A percentile compares a stretch with the other conserved stretches of the same genome.
phyloP scores from a whole-genome alignment of 805 yeast species.

The Suhomyces kilbournensis region DNA sequence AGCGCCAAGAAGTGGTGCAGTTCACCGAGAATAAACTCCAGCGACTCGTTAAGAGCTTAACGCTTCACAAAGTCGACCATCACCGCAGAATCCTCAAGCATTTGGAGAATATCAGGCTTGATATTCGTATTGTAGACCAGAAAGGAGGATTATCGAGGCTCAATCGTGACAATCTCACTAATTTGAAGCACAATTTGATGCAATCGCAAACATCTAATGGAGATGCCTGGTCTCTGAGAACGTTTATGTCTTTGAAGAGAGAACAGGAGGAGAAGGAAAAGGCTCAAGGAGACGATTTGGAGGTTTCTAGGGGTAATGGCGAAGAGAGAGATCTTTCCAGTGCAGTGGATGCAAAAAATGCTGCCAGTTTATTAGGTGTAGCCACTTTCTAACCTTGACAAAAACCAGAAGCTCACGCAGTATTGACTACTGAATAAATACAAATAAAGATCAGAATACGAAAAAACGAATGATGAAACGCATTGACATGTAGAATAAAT shows the following conservation, averaged over 20 bases:
- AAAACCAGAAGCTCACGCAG: too few relatives aligned
- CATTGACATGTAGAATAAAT: too few relatives aligned
- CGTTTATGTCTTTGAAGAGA: conserved; percentile 31
- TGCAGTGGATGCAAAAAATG: conserved; percentile 74
- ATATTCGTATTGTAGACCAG: conserved; percentile 70
- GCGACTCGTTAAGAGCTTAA: conserved; percentile 53
- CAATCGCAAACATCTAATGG: conserved; percentile 43
- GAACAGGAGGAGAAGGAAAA: conserved; percentile 24
- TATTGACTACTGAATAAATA: not conserved
- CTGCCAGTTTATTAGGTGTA: conserved; percentile 76
- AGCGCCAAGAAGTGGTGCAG: conserved; percentile 56
- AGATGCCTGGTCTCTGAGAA: conserved; percentile 45
- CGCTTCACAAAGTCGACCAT: conserved; percentile 73
- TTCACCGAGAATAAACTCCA: conserved; percentile 58
- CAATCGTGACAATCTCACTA: conserved; percentile 65
- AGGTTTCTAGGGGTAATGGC: conserved; percentile 18
- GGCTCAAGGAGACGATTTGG: conserved; percentile 13
- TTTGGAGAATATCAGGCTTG: conserved; percentile 68
- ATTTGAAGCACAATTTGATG: conserved; percentile 39
- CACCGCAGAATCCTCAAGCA: conserved; percentile 77
- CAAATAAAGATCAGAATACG: too few relatives aligned
- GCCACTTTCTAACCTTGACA: conserved; percentile 68
- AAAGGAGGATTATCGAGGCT: conserved; percentile 79
- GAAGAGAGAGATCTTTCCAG: conserved; percentile 15
- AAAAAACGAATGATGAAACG: too few relatives aligned